Conservation (phyloP, 2,329 filamentous ascomycete species). For the Trichocomaceae sp. region DNA sequence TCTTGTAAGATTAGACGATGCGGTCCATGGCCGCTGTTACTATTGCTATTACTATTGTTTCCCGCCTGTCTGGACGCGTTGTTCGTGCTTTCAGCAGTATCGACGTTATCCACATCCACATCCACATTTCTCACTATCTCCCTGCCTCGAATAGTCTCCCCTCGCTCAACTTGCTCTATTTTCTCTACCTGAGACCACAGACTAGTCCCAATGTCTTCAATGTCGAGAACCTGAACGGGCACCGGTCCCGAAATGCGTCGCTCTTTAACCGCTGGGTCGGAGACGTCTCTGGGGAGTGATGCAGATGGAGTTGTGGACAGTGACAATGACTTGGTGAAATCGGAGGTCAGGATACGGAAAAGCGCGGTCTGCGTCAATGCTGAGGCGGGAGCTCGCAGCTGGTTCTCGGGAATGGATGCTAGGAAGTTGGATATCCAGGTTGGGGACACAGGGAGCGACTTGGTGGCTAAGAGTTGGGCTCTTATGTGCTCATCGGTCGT, state of each 20-base stretch:
- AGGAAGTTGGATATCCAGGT: conserved; percentile 61
- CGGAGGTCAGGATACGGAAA: conserved; percentile 69
- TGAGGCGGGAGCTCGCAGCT: conserved; percentile 55
- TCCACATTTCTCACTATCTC: conserved; percentile 71
- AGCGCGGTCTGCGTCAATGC: conserved; percentile 72
- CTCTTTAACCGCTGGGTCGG: conserved; percentile 50
- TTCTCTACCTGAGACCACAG: conserved; percentile 84
- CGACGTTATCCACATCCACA: conserved; percentile 46
- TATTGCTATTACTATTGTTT: conserved; percentile 6
- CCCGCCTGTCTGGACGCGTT: background rate
- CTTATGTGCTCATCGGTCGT: conserved; percentile 31
- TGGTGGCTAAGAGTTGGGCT: conserved; percentile 49
- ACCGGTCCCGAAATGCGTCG: conserved; percentile 55
- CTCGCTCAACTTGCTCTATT: conserved; percentile 48
- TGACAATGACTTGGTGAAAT: conserved; percentile 60
- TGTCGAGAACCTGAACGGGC: conserved; percentile 73
- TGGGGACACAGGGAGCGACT: conserved; percentile 49
- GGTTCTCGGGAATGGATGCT: conserved; percentile 44
- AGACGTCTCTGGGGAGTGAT: conserved; percentile 53
- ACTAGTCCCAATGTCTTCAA: conserved; percentile 74
- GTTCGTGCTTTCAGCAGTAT: conserved; percentile 21
- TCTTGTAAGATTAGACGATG: conserved; percentile 83
- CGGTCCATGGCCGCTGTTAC: conserved; percentile 44
- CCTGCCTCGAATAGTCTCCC: conserved; percentile 55
- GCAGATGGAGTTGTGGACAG: conserved; percentile 38